phyloP scores from a whole-genome alignment of 371 early-diverging fungal species.

The Amoeboaphelidium protococcarum region DNA sequence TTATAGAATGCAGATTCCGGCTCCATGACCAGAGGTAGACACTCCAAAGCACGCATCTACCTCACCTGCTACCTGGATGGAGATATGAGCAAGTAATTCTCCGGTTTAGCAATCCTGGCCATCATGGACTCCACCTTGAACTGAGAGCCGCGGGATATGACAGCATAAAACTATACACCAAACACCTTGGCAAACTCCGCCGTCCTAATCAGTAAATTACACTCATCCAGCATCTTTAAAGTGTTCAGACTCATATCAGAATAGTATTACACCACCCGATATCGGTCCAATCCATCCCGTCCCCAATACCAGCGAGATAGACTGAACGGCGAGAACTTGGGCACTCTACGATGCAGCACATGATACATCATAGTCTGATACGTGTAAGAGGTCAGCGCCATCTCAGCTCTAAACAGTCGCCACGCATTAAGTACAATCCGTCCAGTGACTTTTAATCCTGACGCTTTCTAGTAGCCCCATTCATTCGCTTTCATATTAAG shows the following conservation, averaged over 20 bases:
- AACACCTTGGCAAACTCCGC: conserved; percentile 60
- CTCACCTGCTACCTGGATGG: conserved; percentile 25
- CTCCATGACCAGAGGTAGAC: conserved; percentile 62
- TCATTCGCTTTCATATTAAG: conserved; percentile 10
- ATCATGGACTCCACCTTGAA: conserved; percentile 63
- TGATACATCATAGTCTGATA: conserved; percentile 41
- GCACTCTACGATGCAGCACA: conserved; percentile 31
- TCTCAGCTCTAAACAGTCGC: conserved; percentile 43
- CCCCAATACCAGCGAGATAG: conserved; percentile 33
- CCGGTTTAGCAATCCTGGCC: conserved; percentile 53
- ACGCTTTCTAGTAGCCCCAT: conserved; percentile 34
- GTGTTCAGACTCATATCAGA: conserved; percentile 32
- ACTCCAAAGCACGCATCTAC: conserved; percentile 35
- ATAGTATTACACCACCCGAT: conserved; percentile 32
- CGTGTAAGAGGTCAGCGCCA: conserved; percentile 40
- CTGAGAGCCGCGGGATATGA: conserved; percentile 65
- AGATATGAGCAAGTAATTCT: conserved; percentile 19
- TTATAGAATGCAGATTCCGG: conserved; percentile 48
- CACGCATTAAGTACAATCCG: conserved; percentile 65
- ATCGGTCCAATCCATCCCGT: conserved; percentile 17
- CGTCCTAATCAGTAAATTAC: conserved; percentile 33
- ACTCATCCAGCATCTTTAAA: conserved; percentile 37
- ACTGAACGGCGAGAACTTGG: conserved; percentile 24
- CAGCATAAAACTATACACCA: conserved; percentile 60
- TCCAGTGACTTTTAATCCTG: conserved; percentile 30